Percentiles rank a stretch among this genome's conserved stretches.
These are phyloP conservation scores for Paramecium pentaurelia DNA, from an alignment of 73 alveolate species.

Conservation along the genomic window DNA sequence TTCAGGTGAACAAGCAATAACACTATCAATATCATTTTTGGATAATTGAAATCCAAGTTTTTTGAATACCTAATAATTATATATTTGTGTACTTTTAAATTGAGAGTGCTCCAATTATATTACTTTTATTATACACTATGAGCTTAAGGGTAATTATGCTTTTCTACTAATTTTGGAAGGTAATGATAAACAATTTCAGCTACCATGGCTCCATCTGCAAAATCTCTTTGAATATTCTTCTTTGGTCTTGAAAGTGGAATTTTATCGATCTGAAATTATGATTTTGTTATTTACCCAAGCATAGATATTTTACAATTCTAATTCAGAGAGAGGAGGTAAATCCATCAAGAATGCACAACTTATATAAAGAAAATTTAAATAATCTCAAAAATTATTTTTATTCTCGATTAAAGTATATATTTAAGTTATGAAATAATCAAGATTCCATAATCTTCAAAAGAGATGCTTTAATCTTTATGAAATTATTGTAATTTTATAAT, in stretches of 20 bases:
- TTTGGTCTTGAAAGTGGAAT: constrained; percentile 70
- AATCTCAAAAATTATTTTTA: background rate
- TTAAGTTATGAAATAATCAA: background rate
- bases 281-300: background rate
- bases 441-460: background rate
- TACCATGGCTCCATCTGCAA: constrained; percentile 92
- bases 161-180: constrained; percentile 81
- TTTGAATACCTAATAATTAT: constrained; percentile 59
- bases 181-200: constrained; percentile 85
- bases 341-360: background rate
- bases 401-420: background rate
- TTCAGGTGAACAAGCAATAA: constrained; percentile 67
- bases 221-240: constrained; percentile 95
- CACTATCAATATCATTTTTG: constrained; percentile 46
- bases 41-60: constrained; percentile 65
- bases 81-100: background rate
- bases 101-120: constrained; percentile 73
- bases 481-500: background rate
- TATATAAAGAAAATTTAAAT: background rate
- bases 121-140: constrained; percentile 63
- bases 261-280: background rate
- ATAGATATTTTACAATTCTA: background rate
- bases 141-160: constrained; percentile 81
- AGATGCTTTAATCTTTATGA: background rate
- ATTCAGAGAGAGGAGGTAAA: background rate